phyloP scores from a whole-genome alignment of 1,284 basidiomycete species.

The Ceratobasidium theobromae region DNA sequence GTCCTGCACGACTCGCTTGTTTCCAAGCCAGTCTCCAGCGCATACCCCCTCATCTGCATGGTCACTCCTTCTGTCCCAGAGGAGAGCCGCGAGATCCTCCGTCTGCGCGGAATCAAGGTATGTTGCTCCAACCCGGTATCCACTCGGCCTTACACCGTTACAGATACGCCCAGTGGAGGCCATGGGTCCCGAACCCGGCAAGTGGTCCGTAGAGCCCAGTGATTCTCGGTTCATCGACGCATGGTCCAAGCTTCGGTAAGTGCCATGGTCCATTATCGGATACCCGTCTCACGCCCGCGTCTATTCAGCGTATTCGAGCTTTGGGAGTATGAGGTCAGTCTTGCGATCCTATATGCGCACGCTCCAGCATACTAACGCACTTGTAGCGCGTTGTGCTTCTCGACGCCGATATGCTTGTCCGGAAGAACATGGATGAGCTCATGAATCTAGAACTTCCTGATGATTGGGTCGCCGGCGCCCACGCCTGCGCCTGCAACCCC shows the following conservation, averaged over 20 bases:
- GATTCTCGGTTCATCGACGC: constrained; percentile 79
- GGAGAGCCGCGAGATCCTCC: constrained; percentile 57
- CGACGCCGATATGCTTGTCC: constrained; percentile 90
- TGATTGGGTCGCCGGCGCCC: constrained; percentile 80
- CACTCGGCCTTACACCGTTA: not conserved
- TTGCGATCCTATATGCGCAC: not conserved
- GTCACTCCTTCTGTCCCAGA: constrained; percentile 63
- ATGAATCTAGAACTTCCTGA: constrained; percentile 66
- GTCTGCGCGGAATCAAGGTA: constrained; percentile 52
- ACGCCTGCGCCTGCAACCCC: constrained; percentile 94
- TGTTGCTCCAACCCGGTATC: not conserved
- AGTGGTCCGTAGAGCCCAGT: constrained; percentile 52
- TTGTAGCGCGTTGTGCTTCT: constrained; percentile 76
- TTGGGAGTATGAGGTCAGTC: constrained; percentile 68
- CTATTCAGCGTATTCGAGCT: constrained; percentile 69
- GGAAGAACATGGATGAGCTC: constrained; percentile 89
- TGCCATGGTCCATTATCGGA: not conserved
- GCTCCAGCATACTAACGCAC: constrained; percentile 12
- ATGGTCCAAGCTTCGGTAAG: constrained; percentile 86
- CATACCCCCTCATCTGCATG: constrained; percentile 83
- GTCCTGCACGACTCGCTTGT: constrained; percentile 70
- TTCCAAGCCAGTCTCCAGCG: constrained; percentile 53
- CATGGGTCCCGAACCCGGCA: constrained; percentile 57
- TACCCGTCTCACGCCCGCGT: not conserved
- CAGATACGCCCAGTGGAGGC: constrained; percentile 58